Conservation (phyloP, 176 grass and related monocot species). For the Raddia distichophylla region DNA sequence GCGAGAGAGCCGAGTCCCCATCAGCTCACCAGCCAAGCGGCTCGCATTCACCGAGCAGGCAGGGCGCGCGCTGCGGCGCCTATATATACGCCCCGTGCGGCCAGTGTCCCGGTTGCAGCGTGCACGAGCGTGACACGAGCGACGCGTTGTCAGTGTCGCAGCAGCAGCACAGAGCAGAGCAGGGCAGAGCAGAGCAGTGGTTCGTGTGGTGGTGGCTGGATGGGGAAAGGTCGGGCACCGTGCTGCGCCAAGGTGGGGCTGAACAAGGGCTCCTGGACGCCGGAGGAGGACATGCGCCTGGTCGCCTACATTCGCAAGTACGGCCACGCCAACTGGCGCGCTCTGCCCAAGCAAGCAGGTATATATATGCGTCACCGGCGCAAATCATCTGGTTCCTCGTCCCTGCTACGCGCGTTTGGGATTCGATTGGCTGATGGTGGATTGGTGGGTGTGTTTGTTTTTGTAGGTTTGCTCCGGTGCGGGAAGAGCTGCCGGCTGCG, state of each 20-base stretch:
- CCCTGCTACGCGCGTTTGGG: not conserved
- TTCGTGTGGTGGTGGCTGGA: not conserved
- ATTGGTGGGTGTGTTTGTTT: not conserved
- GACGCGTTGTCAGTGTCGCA: not conserved
- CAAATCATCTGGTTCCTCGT: not conserved
- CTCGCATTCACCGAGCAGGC: too few species aligned
- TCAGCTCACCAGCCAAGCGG: not conserved
- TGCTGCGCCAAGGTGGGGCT: conserved; percentile 92
- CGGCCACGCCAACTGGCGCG: conserved; percentile 88
- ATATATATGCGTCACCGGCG: not conserved
- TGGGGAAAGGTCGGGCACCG: conserved; percentile 81
- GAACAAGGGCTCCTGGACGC: conserved; percentile 89
- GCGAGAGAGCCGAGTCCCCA: not conserved
- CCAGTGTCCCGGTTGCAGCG: conserved; percentile 36
- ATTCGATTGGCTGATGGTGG: not conserved
- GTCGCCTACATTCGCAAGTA: conserved; percentile 70
- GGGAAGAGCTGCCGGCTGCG: conserved; percentile 93
- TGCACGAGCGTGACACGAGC: conserved; percentile 8
- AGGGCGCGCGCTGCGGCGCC: not conserved
- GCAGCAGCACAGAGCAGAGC: not conserved
- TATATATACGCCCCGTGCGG: conserved; percentile 37
- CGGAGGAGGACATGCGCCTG: conserved; percentile 80
- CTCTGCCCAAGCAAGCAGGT: conserved; percentile 91
- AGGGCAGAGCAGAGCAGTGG: not conserved
- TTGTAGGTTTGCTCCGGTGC: conserved; percentile 76